These are phyloP conservation scores for Jacaranda mimosifolia DNA, from an alignment of 257 asterid species.

Conservation along the genomic window DNA sequence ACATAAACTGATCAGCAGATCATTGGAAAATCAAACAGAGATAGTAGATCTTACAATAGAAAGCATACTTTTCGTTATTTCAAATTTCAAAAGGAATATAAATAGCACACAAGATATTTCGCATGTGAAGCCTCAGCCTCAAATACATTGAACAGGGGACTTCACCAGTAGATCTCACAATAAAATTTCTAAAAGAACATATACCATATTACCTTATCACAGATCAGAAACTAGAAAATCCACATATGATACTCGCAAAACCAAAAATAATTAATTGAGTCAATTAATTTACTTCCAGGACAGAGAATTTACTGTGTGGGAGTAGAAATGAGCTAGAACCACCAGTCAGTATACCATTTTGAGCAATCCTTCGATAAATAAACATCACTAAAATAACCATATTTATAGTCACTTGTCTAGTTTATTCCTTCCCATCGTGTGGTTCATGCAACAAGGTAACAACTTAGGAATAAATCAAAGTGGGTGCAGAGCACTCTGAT, in stretches of 20 bases:
- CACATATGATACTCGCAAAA: background rate
- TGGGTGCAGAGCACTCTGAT: background rate
- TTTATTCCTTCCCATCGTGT: background rate
- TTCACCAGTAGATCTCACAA: background rate
- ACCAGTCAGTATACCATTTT: background rate
- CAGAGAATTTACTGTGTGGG: background rate
- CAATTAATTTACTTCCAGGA: background rate
- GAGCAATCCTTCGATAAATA: background rate
- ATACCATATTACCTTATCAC: background rate
- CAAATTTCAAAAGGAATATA: background rate
- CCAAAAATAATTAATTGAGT: background rate
- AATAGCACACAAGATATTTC: background rate
- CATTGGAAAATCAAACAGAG: background rate
- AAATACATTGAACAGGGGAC: background rate
- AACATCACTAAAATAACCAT: background rate
- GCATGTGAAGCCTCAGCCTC: background rate
- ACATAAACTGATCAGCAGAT: slow-evolving; percentile 21
- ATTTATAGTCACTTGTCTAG: background rate
- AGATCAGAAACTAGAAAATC: background rate
- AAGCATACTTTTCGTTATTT: background rate
- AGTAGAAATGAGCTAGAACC: background rate
- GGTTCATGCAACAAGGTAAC: background rate
- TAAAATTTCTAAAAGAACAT: background rate
- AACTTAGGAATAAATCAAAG: background rate
- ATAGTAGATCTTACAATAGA: background rate